phyloP scores from a whole-genome alignment of 495 filamentous ascomycete species.

The Aspergillus biplanus region DNA sequence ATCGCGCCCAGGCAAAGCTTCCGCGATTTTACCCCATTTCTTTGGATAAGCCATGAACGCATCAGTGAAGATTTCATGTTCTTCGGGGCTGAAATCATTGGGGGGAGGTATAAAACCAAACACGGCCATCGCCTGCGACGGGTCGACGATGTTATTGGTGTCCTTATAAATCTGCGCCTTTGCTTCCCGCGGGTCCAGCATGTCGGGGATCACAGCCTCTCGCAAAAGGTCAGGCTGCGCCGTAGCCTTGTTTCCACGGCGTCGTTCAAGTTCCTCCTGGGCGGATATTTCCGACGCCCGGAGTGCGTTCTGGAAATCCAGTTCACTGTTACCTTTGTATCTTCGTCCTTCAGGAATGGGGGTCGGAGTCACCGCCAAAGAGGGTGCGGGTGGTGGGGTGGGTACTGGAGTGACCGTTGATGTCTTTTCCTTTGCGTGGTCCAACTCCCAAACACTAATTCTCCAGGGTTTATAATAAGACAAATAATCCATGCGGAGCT shows the following conservation, averaged over 20 bases:
- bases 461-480: conserved; percentile 54
- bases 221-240: conserved; percentile 76
- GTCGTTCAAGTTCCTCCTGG: conserved; percentile 72
- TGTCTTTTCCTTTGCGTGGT: conserved; percentile 62
- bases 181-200: conserved; percentile 62
- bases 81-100: conserved; percentile 82
- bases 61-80: conserved; percentile 76
- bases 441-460: conserved; percentile 56
- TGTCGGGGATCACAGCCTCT: conserved; percentile 82
- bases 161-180: conserved; percentile 65
- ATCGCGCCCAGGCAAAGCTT: conserved; percentile 68
- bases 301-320: conserved; percentile 76
- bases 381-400: conserved; percentile 49
- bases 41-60: conserved; percentile 82
- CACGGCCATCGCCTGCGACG: conserved; percentile 65
- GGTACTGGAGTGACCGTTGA: conserved; percentile 51
- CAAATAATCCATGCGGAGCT: conserved; percentile 46
- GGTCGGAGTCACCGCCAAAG: conserved; percentile 43
- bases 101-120: conserved; percentile 76
- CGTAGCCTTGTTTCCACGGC: conserved; percentile 65
- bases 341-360: conserved; percentile 59
- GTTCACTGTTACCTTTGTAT: conserved; percentile 69
- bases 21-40: conserved; percentile 89
- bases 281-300: conserved; percentile 76
- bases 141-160: conserved; percentile 68